Evolutionary conservation across 1,139 yeast species (phyloP).

Genomic region (Magnusiomyces sp.): DNA sequence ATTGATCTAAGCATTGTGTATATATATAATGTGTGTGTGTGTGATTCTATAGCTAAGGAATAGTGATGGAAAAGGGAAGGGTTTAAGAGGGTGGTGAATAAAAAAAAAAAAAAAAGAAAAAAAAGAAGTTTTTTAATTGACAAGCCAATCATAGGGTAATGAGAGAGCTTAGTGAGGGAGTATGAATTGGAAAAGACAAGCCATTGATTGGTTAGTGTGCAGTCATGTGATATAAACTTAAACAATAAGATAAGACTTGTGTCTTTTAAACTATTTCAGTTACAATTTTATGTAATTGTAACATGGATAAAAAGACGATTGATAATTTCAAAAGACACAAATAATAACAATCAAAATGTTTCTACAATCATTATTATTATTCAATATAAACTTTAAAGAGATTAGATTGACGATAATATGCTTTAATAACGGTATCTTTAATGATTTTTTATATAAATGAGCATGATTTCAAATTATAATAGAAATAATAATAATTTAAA

Average conservation of each 20-base stretch:
- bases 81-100: neutral
- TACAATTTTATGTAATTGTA: neutral
- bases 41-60: slow-evolving; percentile 1
- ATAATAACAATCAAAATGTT: neutral
- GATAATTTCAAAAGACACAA: neutral
- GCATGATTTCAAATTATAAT: neutral
- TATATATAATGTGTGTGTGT: neutral
- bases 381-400: no score
- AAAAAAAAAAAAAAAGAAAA: no score
- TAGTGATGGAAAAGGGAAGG: slow-evolving; percentile 1
- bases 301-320: neutral
- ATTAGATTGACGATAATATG: no score
- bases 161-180: no score
- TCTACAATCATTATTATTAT: no score
- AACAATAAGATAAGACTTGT: neutral
- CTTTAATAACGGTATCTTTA: no score
- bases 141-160: neutral
- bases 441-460: neutral
- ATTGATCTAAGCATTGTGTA: slow-evolving; percentile 13
- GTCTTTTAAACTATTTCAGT: neutral
- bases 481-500: neutral
- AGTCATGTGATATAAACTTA: no score
- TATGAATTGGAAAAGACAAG: no score
- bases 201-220: neutral
- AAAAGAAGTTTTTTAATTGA: neutral